phyloP scores from a whole-genome alignment of 208 protist species.

The Leishmania amazonensis region DNA sequence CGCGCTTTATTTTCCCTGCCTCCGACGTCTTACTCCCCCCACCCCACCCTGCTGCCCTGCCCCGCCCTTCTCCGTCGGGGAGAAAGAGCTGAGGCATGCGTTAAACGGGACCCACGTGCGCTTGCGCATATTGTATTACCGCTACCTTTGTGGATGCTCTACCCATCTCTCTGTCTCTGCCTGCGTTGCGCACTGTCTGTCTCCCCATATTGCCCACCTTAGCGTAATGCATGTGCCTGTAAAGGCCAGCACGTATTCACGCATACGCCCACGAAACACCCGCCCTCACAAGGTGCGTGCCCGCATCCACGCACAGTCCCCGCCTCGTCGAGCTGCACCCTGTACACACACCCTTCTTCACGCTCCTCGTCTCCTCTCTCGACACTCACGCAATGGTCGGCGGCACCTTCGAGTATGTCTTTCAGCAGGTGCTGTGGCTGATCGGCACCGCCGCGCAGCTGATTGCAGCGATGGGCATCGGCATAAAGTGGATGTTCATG shows the following conservation, averaged over 20 bases:
- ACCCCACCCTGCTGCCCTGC: too few species aligned
- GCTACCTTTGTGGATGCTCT: too few species aligned
- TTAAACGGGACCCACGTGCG: not conserved
- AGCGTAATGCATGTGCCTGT: not conserved
- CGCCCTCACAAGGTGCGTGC: too few species aligned
- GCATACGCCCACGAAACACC: not conserved
- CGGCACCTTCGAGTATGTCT: constrained; percentile 48
- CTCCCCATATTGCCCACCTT: too few species aligned
- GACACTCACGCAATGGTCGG: constrained; percentile 12
- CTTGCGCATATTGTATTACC: too few species aligned
- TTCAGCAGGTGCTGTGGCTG: constrained; percentile 74
- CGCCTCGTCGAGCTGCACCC: not conserved
- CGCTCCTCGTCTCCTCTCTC: not conserved
- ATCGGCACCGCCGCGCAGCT: constrained; percentile 48
- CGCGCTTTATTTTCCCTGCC: not conserved
- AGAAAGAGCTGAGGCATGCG: not conserved
- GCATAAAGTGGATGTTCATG: constrained; percentile 80
- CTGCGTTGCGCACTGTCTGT: too few species aligned
- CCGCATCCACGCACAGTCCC: not conserved
- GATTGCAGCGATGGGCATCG: constrained; percentile 77
- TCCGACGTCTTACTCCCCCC: not conserved
- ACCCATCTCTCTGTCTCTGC: too few species aligned
- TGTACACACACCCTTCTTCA: not conserved
- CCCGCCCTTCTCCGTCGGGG: not conserved
- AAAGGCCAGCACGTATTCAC: not conserved